Base-by-base conservation (phyloP, 2,329 filamentous ascomycete species). In the Periglandula ipomoeae region DNA sequence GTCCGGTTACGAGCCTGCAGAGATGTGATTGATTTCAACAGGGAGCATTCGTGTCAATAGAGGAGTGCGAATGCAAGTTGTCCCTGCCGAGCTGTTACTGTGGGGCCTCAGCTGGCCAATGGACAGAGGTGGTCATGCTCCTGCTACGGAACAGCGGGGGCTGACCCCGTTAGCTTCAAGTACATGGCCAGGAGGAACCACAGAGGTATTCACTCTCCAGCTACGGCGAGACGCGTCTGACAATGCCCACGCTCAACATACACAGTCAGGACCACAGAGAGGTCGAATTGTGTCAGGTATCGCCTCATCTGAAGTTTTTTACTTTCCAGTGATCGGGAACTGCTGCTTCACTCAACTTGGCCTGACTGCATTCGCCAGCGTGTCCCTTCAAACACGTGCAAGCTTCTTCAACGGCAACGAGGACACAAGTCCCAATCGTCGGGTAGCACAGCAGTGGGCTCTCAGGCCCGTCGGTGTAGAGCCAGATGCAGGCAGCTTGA, bases 131-230 rank as follows among this genome's bases (percentile, higher is more conserved):
- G 30, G 11, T 37, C 9, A 26, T 7, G 4, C 46, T 19, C 6
- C 37, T 1, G 24, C 24, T 10, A 35, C 19, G 23, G 20, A 35
- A 35, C 13, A 42, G 46, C 39, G 53, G 53, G 46, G 53, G 32
- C 13, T 13, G 22, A 24, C 39, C 38, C 20, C 50, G 42, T 42
- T 55, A 55, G 41, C 8, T 41, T 40, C 52, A 55, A 52, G 13
- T 37, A 9, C n/a, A 41, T 37, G 15, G 30, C 13, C 22, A 23
- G 20, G 24, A 26, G 10, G 35, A 20, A n/a, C 19, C 10, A 17
- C n/a, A n/a, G n/a, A n/a, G n/a, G n/a, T n/a, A n/a, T n/a, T 41
- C 23, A 38, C 22, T 20, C 10, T 35, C 19, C 15, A 15, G 35
- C 35, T 13, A 13, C n/a, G 37, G 15, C 9, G 20, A 17, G 15